These are phyloP conservation scores for Fusarium burgessii DNA, from an alignment of 2,329 filamentous ascomycete genomes.

Conservation along the genomic window DNA sequence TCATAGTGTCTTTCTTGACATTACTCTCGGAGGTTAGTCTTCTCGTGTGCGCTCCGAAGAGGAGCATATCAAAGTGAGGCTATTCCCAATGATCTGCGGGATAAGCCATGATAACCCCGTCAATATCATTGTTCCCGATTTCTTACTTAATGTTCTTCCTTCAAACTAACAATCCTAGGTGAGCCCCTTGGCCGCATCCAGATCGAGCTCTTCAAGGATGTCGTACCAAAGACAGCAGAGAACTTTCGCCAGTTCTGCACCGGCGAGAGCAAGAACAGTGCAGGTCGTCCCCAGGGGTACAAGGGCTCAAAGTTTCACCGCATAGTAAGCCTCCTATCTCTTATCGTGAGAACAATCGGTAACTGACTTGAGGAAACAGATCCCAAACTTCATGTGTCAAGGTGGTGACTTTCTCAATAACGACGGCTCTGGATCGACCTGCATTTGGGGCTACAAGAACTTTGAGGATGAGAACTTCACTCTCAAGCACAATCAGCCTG, in stretches of 20 bases:
- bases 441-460: constrained; percentile 85
- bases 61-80: constrained; percentile 29
- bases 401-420: constrained; percentile 96
- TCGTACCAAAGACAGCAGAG: constrained; percentile 89
- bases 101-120: background rate
- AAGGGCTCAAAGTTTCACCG: constrained; percentile 95
- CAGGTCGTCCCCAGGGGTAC: constrained; percentile 88
- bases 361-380: constrained; percentile 62
- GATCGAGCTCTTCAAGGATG: constrained; percentile 89
- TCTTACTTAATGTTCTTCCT: background rate
- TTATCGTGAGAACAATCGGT: background rate
- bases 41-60: constrained; percentile 18
- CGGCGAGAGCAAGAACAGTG: constrained; percentile 84
- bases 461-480: constrained; percentile 94
- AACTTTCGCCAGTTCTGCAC: constrained; percentile 99
- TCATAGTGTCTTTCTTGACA: constrained; percentile 77
- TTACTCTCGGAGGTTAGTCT: constrained; percentile 77
- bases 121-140: background rate
- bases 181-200: constrained; percentile 88
- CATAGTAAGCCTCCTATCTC: constrained; percentile 71
- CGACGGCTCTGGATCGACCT: constrained; percentile 88
- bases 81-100: constrained; percentile 27
- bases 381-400: constrained; percentile 97
- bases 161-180: constrained; percentile 62
- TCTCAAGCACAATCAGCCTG: constrained; percentile 81